Evolutionary conservation across 345 rosid genomes (phyloP).

Genomic region (Capsella bursapastoris): DNA sequence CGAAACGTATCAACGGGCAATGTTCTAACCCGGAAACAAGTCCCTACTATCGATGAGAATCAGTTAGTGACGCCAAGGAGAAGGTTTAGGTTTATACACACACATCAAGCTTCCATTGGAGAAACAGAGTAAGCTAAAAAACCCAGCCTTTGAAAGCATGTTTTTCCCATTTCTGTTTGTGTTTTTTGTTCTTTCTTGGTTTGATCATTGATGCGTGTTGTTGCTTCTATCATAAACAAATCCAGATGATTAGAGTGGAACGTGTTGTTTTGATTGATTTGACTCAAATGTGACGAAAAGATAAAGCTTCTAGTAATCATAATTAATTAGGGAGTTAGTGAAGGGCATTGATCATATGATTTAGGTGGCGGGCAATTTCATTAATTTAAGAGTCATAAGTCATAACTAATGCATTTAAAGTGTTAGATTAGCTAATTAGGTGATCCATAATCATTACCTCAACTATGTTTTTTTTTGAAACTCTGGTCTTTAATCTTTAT

Average conservation of each 20-base stretch:
- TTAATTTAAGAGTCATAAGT: background rate
- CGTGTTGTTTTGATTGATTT: conserved; percentile 1
- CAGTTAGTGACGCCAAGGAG: conserved; percentile 62
- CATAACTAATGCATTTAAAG: background rate
- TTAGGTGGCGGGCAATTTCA: conserved; percentile 10
- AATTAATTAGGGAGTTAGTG: conserved; percentile 33
- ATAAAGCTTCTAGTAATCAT: conserved; percentile 29
- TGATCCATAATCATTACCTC: conserved; percentile 28
- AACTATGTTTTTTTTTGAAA: background rate
- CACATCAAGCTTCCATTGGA: conserved; percentile 63
- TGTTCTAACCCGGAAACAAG: conserved; percentile 71
- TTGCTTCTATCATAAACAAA: conserved; percentile 35
- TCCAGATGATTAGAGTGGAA: conserved; percentile 9
- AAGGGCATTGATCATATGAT: conserved; percentile 30
- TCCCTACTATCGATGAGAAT: conserved; percentile 50
- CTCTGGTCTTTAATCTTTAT: background rate
- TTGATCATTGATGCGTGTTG: conserved; percentile 29
- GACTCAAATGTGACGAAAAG: background rate
- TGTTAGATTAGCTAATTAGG: conserved; percentile 30
- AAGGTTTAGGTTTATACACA: conserved; percentile 83
- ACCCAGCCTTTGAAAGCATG: conserved; percentile 44
- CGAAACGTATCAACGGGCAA: conserved; percentile 77
- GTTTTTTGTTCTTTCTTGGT: background rate
- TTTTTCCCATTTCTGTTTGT: conserved; percentile 2
- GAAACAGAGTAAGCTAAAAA: conserved; percentile 67